Base-by-base conservation (phyloP, 768 basidiomycete genomes). In the Amyloporia xantha region DNA sequence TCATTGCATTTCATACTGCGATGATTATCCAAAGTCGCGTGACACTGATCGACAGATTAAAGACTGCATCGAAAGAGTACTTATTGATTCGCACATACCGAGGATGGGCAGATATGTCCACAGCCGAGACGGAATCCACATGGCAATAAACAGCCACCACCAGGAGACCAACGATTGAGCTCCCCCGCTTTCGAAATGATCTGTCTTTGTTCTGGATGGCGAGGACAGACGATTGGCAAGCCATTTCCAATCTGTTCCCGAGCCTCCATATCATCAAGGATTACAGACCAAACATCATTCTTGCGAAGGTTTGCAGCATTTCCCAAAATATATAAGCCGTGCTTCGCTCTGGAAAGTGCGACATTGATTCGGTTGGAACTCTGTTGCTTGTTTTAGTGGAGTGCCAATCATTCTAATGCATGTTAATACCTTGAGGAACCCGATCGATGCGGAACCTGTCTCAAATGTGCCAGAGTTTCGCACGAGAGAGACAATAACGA, bases 401-500 rank as follows among this genome's bases (percentile, higher is more conserved):
- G 38, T n/a, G n/a, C n/a, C n/a, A n/a, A n/a, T n/a, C n/a, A n/a
- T n/a, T 12, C 10, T 40, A 21, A 26, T 12, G 17, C 5, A 44
- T 66, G 66, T 45, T 60, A n/a, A 46, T 44, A 83, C 86, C 71
- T 79, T 86, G 44, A 91, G 68, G 61, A 90, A 91, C 1, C 87
- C 88, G 45, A 90, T 87, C 5, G 66, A 61, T 1, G 56, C 55
- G 5, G 57, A 52, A 0, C 41, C 48, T 0, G 47, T 48, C 4
- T 47, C 48, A 10, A 46, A 52, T 24, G 39, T 48, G 6, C 86
- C 85, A 0, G 78, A 72, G 57, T 89, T 89, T 37, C 87, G 70
- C 10, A 90, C 86, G 11, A 87, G 71, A 0, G 84, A 86, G 7
- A 90, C 69, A 23, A 90, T 85, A 26, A 89, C 76, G 45, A 89